A percentile compares a stretch with the other conserved stretches of the same genome.
phyloP scores from a whole-genome alignment of 441 rosid genomes.

The Populus trichocarpa region DNA sequence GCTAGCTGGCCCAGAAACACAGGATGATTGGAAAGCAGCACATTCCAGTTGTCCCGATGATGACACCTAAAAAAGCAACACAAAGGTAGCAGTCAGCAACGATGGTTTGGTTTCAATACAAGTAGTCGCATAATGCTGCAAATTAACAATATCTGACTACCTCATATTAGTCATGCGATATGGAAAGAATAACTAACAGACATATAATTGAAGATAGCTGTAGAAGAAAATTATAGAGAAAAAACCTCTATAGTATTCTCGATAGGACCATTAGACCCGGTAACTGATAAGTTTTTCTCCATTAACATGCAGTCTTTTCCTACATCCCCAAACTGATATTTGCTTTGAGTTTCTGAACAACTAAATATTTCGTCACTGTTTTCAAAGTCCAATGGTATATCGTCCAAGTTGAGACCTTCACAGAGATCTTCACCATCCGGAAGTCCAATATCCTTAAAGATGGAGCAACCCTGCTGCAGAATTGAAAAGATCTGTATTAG shows the following conservation, averaged over 20 bases:
- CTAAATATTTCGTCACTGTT: constrained; percentile 48
- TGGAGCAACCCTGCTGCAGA: constrained; percentile 30
- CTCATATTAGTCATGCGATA: neutral
- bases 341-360: constrained; percentile 31
- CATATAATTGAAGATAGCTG: neutral
- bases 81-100: constrained; percentile 2
- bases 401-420: constrained; percentile 48
- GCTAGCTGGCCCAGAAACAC: constrained; percentile 25
- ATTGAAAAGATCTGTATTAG: neutral
- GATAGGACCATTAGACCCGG: constrained; percentile 35
- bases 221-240: constrained; percentile 1
- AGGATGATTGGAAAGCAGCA: constrained; percentile 31
- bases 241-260: constrained; percentile 50
- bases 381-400: constrained; percentile 45
- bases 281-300: constrained; percentile 43
- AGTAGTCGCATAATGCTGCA: neutral
- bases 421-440: constrained; percentile 50
- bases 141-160: neutral
- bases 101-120: no score
- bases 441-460: constrained; percentile 34
- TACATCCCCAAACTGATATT: constrained; percentile 30
- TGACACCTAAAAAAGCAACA: constrained; percentile 35
- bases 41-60: constrained; percentile 50
- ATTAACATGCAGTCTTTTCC: constrained; percentile 28
- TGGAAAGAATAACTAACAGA: neutral